Evolutionary conservation across 2,329 filamentous ascomycete genomes (phyloP).

Genomic region (Fusarium graminum): DNA sequence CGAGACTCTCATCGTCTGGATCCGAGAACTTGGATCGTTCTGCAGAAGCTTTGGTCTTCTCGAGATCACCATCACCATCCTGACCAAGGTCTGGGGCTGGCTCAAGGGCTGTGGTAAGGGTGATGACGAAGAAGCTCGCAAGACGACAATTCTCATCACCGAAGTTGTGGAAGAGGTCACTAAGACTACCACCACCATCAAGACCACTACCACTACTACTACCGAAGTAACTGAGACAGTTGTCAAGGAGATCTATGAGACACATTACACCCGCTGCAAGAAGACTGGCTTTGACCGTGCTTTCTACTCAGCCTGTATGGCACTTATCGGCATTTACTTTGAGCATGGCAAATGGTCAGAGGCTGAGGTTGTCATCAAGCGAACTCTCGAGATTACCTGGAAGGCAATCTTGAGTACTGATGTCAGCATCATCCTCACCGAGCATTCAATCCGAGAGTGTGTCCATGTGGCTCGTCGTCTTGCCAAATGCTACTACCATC

Average conservation of each 20-base stretch:
- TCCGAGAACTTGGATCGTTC: conserved; percentile 53
- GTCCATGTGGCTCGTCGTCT: conserved; percentile 53
- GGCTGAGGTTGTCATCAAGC: conserved; percentile 53
- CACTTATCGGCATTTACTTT: conserved; percentile 52
- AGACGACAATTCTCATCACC: conserved; percentile 55
- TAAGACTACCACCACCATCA: conserved; percentile 52
- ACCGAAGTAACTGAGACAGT: conserved; percentile 53
- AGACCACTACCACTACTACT: conserved; percentile 50
- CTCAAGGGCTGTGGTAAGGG: conserved; percentile 53
- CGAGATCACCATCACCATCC: conserved; percentile 52
- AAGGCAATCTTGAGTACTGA: conserved; percentile 53
- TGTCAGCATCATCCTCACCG: conserved; percentile 49
- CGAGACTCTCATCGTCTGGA: conserved; percentile 52
- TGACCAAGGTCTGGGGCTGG: conserved; percentile 57
- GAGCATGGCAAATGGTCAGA: conserved; percentile 53
- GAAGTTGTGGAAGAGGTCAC: conserved; percentile 57
- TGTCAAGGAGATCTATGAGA: conserved; percentile 54
- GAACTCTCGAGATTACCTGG: conserved; percentile 57
- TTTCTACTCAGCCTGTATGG: conserved; percentile 55
- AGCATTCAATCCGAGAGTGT: conserved; percentile 52
- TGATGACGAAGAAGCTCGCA: conserved; percentile 52
- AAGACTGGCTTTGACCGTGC: conserved; percentile 50
- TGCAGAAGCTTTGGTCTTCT: conserved; percentile 54
- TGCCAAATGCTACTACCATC: conserved; percentile 54
- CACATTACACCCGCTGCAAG: conserved; percentile 53